A percentile compares a stretch with the other conserved stretches of the same genome.
phyloP scores from a whole-genome alignment of 2,329 filamentous ascomycete genomes.

The Phyllosticta citriasiana region DNA sequence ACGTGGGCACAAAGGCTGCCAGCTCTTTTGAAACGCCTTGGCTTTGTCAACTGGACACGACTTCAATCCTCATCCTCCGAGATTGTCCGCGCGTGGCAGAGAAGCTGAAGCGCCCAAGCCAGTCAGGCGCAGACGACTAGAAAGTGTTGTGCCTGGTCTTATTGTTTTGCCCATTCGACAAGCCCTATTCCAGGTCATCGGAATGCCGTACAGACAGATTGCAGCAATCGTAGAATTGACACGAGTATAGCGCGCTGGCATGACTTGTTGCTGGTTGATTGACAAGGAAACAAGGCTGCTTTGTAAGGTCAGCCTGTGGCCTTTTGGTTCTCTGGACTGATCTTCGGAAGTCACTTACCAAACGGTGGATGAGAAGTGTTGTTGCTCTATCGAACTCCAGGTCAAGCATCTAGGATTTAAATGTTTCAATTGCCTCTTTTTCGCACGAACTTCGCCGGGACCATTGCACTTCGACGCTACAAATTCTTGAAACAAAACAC shows the following conservation, averaged over 20 bases:
- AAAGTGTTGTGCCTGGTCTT: background rate
- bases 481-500: background rate
- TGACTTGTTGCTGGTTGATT: too few species aligned
- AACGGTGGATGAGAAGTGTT: background rate
- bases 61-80: background rate
- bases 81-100: background rate
- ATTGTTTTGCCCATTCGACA: background rate
- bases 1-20: background rate
- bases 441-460: background rate
- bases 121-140: background rate
- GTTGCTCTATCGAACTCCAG: background rate
- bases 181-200: too few species aligned
- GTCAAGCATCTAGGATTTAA: background rate
- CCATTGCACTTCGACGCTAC: background rate
- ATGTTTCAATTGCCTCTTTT: background rate
- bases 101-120: background rate
- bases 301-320: too few species aligned
- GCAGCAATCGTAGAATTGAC: too few species aligned
- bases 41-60: background rate
- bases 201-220: too few species aligned
- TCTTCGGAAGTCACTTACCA: too few species aligned
- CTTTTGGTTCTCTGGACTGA: too few species aligned
- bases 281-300: too few species aligned
- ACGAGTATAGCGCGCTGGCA: too few species aligned
- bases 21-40: background rate